These are phyloP conservation scores for Aspergillus homomorphus DNA, from an alignment of 495 filamentous ascomycete genomes.

Conservation along the genomic window DNA sequence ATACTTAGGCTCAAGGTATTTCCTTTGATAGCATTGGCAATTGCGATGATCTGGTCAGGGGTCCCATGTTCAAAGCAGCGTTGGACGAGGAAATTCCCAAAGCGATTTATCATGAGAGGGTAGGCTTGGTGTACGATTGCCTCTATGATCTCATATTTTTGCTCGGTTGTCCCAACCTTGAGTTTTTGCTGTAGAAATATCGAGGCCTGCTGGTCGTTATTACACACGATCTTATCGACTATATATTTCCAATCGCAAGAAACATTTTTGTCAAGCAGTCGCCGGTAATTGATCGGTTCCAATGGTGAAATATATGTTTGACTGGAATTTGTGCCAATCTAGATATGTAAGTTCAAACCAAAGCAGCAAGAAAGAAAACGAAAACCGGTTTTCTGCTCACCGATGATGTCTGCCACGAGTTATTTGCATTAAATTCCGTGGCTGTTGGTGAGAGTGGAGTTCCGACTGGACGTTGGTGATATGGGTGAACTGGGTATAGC, in stretches of 20 bases:
- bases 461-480: conserved; percentile 69
- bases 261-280: conserved; percentile 90
- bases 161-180: conserved; percentile 90
- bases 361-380: not conserved
- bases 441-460: conserved; percentile 83
- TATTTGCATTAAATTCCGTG: conserved; percentile 65
- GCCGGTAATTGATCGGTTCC: conserved; percentile 96
- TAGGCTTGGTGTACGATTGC: conserved; percentile 96
- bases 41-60: conserved; percentile 88
- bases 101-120: conserved; percentile 91
- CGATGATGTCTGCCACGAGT: conserved; percentile 47
- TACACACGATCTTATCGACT: conserved; percentile 98
- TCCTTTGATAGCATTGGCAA: conserved; percentile 91
- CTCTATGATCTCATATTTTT: conserved; percentile 95
- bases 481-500: conserved; percentile 52
- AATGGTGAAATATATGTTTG: conserved; percentile 81
- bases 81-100: conserved; percentile 96
- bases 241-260: conserved; percentile 99
- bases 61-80: conserved; percentile 99
- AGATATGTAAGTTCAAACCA: conserved; percentile 14
- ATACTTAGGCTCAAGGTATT: conserved; percentile 93
- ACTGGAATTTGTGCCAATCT: conserved; percentile 47
- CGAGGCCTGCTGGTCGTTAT: conserved; percentile 97
- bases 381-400: no score
- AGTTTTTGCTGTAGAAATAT: conserved; percentile 99